Percentiles rank a stretch among this genome's conserved stretches.
Evolutionary conservation across 371 early-diverging fungal genomes (phyloP).

Genomic region (Blakeslea trispora): DNA sequence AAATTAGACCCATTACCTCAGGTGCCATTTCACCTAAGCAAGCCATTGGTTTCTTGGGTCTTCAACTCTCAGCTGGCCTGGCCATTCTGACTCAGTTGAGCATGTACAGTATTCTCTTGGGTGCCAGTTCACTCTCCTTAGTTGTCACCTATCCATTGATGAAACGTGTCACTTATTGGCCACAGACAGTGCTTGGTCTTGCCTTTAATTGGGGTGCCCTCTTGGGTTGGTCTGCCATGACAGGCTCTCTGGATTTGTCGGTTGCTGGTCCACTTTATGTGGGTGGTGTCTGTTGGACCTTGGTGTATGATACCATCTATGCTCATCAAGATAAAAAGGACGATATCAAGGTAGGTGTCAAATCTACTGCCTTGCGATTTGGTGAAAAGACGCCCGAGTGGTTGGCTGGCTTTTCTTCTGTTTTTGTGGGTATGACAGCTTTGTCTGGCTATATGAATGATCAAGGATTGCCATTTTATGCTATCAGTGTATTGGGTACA

Average conservation of each 20-base stretch:
- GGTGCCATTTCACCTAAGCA: slow-evolving; percentile 69
- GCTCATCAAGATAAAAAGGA: slow-evolving; percentile 94
- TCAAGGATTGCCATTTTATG: slow-evolving; percentile 73
- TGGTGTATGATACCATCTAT: slow-evolving; percentile 96
- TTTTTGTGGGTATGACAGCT: slow-evolving; percentile 68
- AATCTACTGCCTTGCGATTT: slow-evolving; percentile 91
- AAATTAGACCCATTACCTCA: slow-evolving; percentile 83
- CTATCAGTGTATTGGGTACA: slow-evolving; percentile 73
- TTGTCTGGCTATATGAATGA: slow-evolving; percentile 82
- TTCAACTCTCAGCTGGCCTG: slow-evolving; percentile 81
- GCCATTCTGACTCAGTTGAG: slow-evolving; percentile 78
- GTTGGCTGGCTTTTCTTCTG: slow-evolving; percentile 73
- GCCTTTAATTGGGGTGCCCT: slow-evolving; percentile 96
- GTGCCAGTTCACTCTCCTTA: slow-evolving; percentile 77
- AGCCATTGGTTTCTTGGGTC: slow-evolving; percentile 81
- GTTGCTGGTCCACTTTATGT: slow-evolving; percentile 84
- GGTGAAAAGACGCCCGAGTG: slow-evolving; percentile 73
- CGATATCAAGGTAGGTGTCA: slow-evolving; percentile 84
- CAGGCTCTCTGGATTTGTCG: slow-evolving; percentile 66
- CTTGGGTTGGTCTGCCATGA: slow-evolving; percentile 92
- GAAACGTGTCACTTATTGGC: slow-evolving; percentile 96
- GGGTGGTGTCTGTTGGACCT: slow-evolving; percentile 91
- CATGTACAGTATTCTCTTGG: slow-evolving; percentile 76
- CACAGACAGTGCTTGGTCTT: slow-evolving; percentile 86
- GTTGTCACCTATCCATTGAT: slow-evolving; percentile 91